Base-by-base conservation (phyloP, 306 rosid species). In the Acacia confusa region DNA sequence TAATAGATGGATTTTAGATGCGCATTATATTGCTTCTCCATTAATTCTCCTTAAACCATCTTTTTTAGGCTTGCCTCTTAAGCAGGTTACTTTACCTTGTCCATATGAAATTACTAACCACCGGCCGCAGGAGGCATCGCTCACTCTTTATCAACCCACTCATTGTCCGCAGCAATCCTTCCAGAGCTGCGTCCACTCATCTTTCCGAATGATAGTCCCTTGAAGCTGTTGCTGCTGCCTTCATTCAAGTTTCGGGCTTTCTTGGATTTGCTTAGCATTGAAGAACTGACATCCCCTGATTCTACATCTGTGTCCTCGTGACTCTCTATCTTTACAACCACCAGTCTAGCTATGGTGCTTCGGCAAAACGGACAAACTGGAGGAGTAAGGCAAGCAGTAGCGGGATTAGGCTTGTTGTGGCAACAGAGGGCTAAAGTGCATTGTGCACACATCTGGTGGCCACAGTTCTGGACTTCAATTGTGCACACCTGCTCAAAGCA, bases 351-450 rank as follows among this genome's bases (percentile, higher is more conserved):
- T 52, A 95, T 95, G 89, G 83, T 74, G 84, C 97, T 93, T 79
- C 99, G 94, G 80, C 99, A 93, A 85, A 95, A 95, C 1, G 99
- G 99, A 77, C 99, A 95, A 69, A 93, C 92, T 4, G 97, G 99
- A 2, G 99, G 90, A 20, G 80, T 92, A 10, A 90, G 69, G 75
- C 83, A 80, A 16, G 94, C 86, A 3, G 97, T 93, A 4, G 89
- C 79, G 1, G 99, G 95, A 84, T 92, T 89, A 0, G 98, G 94
- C 80, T 92, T 92, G 82, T 91, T 95, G 87, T 95, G 94, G 91
- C 98, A 93, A 78, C 98, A 95, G 70, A 95, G 94, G 72, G 97
- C 91, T 84, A 95, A 85, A 47, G 94, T 92, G 88, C 99, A 95
- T 67, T 95, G 94, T 34, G 97, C 97, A 86, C 99, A 95, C 99